Conservation (phyloP, 2,329 filamentous ascomycete genomes). For the Exophiala oligosperma region DNA sequence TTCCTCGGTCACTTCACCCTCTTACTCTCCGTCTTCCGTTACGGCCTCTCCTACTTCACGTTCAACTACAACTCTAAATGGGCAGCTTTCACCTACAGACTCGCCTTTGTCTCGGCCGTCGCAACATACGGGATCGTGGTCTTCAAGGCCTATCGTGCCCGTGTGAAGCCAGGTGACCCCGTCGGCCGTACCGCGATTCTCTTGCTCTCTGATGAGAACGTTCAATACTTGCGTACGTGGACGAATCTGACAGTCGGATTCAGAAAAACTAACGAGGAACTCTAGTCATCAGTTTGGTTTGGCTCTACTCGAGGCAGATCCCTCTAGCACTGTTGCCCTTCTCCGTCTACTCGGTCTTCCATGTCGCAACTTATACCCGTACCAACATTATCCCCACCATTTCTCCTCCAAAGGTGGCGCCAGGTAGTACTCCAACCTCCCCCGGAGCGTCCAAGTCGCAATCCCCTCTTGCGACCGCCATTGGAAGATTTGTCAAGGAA, state of each 20-base stretch:
- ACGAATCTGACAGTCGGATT: constrained; percentile 8
- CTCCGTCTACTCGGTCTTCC: constrained; percentile 96
- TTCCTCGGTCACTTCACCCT: constrained; percentile 71
- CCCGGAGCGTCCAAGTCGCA: constrained; percentile 48
- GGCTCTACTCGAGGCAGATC: constrained; percentile 89
- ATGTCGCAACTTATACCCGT: constrained; percentile 94
- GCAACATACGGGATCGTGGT: constrained; percentile 97
- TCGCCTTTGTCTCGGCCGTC: constrained; percentile 84
- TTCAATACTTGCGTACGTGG: constrained; percentile 87
- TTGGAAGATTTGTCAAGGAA: constrained; percentile 92
- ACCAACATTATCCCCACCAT: constrained; percentile 89
- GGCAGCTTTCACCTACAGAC: constrained; percentile 83
- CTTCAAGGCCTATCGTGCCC: constrained; percentile 92
- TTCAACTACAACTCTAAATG: constrained; percentile 80
- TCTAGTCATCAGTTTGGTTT: constrained; percentile 86
- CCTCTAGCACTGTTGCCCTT: constrained; percentile 90
- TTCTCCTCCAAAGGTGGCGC: constrained; percentile 61
- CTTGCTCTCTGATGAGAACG: constrained; percentile 85
- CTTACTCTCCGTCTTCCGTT: constrained; percentile 79
- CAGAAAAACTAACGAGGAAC: constrained; percentile 1
- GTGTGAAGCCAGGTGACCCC: constrained; percentile 57
- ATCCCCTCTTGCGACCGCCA: constrained; percentile 73
- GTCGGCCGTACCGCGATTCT: constrained; percentile 55
- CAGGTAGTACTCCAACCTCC: constrained; percentile 56
- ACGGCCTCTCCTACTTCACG: constrained; percentile 79